Evolutionary conservation across 176 grass and related monocot species (phyloP).

Genomic region (Olyra latifolia): DNA sequence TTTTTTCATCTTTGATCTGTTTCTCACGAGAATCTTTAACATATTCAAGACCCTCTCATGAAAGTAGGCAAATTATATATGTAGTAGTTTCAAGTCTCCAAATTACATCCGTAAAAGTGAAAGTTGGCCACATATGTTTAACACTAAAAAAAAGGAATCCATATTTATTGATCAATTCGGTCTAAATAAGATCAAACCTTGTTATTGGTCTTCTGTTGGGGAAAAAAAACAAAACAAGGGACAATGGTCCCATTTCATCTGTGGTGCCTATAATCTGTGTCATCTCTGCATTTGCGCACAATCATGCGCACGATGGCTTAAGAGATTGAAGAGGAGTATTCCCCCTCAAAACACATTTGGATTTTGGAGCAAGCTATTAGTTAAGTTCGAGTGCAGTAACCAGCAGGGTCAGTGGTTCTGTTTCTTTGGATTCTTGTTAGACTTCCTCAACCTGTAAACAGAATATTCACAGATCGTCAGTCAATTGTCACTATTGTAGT

Average conservation of each 20-base stretch:
- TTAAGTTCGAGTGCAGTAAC: neutral
- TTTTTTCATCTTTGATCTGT: too few relatives aligned
- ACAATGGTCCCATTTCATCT: neutral
- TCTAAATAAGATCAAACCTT: conserved; percentile 14
- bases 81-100: too few relatives aligned
- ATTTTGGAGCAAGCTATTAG: neutral
- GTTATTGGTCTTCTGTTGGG: neutral
- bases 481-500: neutral
- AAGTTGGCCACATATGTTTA: neutral
- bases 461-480: neutral
- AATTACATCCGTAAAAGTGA: neutral
- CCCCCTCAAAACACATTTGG: neutral
- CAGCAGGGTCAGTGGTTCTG: neutral
- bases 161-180: neutral
- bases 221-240: neutral
- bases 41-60: neutral
- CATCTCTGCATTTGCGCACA: neutral
- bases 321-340: neutral
- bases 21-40: too few relatives aligned
- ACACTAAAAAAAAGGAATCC: neutral
- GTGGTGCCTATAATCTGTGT: neutral
- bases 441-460: conserved; percentile 54
- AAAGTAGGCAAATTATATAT: neutral
- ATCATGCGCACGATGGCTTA: neutral
- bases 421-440: neutral